Evolutionary conservation across 2,329 filamentous ascomycete species (phyloP), one percentile per base, ranked within the genome.

Genomic region (Calonectria montana): DNA sequence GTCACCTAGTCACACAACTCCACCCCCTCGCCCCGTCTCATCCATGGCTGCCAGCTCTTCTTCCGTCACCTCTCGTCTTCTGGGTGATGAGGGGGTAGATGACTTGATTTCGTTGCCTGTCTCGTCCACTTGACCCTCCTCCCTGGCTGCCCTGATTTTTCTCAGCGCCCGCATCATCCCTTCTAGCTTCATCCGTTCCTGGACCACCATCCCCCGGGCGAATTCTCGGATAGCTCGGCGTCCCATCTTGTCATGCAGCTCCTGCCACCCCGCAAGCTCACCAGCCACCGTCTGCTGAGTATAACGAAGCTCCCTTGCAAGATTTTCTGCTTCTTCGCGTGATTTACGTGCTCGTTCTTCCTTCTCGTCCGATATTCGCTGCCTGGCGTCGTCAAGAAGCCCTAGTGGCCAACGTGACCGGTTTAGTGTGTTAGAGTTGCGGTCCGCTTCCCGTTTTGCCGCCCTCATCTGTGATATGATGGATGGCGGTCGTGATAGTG

Each of bases 211-310:
- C 37, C 91, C 91, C 79, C 88, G 90, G 21, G 94, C 96, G 77
- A 97, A 90, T 57, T 95, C 91, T 75, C 89, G 91, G 73, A 98
- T 90, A 31, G 94, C 94, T 70, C 90, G 90, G 72, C 92, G 87
- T 1, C 94, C 95, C 84, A 94, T 91, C 78, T 90, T 91, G 76
- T 95, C 94, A 79, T 97, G 92, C 85, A 95, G 91, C 47, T 97
- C 95, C 80, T 98, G 96, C 95, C 97, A 99, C 18, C 94, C 95
- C 0, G 97, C 97, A 68, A 99, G 83, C 84, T 99, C 97, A 2
- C 91, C 89, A 8, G 97, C 96, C 27, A 98, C 96, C 16, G 96
- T 95, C 82, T 97, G 94, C 84, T 98, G 96, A 59, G 96, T 98
- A 82, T 97, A 98, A 62, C 95, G 87, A 67, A 99, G 86, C 83